A percentile compares a stretch with the other conserved stretches of the same genome.
Evolutionary conservation across 139 green algal genomes (phyloP).

Genomic region (Tetratostichococcus sp.): DNA sequence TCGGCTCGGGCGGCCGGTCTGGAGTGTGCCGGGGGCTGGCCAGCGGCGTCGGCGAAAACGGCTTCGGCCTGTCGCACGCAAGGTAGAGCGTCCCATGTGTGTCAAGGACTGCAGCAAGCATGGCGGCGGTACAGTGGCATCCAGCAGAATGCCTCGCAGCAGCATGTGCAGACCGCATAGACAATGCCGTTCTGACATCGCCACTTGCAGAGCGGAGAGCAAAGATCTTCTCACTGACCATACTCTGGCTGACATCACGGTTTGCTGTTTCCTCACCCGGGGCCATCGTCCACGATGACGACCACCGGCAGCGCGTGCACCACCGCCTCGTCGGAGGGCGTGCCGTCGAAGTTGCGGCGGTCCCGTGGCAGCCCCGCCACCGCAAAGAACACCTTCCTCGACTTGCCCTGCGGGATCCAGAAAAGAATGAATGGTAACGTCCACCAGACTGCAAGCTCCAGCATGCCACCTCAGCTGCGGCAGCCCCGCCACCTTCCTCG

Average conservation of each 20-base stretch:
- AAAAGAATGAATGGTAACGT: too few relatives aligned
- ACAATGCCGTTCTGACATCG: too few relatives aligned
- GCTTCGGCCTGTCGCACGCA: neutral
- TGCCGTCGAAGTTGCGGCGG: neutral
- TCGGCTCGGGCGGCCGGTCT: neutral
- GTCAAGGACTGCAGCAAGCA: too few relatives aligned
- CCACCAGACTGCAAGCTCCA: too few relatives aligned
- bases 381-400: constrained; percentile 60
- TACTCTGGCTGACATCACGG: too few relatives aligned
- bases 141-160: too few relatives aligned
- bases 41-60: neutral
- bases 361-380: constrained; percentile 27
- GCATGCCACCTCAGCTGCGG: too few relatives aligned
- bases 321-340: neutral
- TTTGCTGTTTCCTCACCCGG: neutral
- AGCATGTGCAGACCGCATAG: too few relatives aligned
- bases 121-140: too few relatives aligned
- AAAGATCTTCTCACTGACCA: too few relatives aligned
- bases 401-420: constrained; percentile 46
- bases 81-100: neutral
- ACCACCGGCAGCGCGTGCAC: neutral
- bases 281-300: neutral
- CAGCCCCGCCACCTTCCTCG: too few relatives aligned
- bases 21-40: neutral
- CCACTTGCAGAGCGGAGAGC: too few relatives aligned